Percentiles rank a stretch among this genome's conserved stretches.
Evolutionary conservation across 1,284 basidiomycete species (phyloP).

Genomic region (Trametes hirsuta): DNA sequence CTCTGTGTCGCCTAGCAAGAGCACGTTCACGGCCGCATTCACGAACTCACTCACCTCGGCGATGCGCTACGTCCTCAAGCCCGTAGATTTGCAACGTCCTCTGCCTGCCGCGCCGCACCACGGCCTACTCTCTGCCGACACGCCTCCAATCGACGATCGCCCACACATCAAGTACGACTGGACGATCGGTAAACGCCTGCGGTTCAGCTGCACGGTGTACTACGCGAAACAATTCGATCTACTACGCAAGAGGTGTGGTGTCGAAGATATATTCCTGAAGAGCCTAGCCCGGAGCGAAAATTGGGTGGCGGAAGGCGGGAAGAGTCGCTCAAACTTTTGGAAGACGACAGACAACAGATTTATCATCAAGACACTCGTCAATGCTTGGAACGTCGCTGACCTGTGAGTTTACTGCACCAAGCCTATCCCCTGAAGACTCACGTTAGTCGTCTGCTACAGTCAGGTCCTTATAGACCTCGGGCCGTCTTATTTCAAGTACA

Average conservation of each 20-base stretch:
- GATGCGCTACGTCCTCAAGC: constrained; percentile 57
- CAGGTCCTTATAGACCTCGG: constrained; percentile 77
- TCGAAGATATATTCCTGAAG: constrained; percentile 62
- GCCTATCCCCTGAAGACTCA: background rate
- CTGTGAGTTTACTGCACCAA: constrained; percentile 52
- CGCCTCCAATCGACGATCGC: constrained; percentile 58
- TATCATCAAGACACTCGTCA: constrained; percentile 81
- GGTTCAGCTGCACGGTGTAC: constrained; percentile 78
- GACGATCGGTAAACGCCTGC: constrained; percentile 70
- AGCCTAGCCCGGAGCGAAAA: constrained; percentile 64
- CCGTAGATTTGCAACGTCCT: constrained; percentile 37
- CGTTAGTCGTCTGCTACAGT: constrained; percentile 40
- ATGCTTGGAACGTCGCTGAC: constrained; percentile 84
- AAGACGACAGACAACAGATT: constrained; percentile 76
- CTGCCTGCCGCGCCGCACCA: constrained; percentile 20
- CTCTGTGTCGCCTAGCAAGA: constrained; percentile 16
- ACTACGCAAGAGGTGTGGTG: constrained; percentile 64
- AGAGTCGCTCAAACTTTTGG: constrained; percentile 78
- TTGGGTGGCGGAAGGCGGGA: constrained; percentile 68
- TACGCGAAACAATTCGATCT: constrained; percentile 79
- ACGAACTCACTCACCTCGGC: constrained; percentile 58
- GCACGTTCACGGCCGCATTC: constrained; percentile 49
- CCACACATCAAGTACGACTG: constrained; percentile 83
- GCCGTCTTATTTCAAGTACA: constrained; percentile 76
- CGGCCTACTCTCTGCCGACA: constrained; percentile 38